Evolutionary conservation across 202 grass and related monocot genomes (phyloP), one percentile per base, ranked within the genome.

Genomic region (Zoysia matrella): DNA sequence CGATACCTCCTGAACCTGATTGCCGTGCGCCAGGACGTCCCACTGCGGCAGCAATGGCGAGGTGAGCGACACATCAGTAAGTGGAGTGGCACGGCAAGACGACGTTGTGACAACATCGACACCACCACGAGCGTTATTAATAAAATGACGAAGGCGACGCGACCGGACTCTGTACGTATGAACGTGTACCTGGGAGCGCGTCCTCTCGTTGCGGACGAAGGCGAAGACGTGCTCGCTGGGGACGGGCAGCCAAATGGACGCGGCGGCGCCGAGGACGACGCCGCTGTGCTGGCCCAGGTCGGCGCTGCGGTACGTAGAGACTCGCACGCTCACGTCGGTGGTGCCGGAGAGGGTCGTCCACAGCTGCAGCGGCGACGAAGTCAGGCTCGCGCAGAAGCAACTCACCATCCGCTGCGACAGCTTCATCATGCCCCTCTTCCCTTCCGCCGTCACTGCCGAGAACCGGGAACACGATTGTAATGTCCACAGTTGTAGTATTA

Each of bases 341-440:
- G 70, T 12, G 5, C 87, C 93, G 0, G 83, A 42, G 12, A 96
- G 75, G 48, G 72, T 47, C 72, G 89, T 94, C 96, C 96, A 99
- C 41, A 73, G 83, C 80, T 93, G 91, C 67, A 86, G 22, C 48
- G 88, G 84, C 40, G 93, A 92, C 16, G 89, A 85, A 58, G 80
- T 89, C 39, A 99, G 87, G 77, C 89, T 86, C 10, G 54, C 87
- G 67, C 93, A 96, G 79, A 99, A 99, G 74, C 82, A 83, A 80
- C 74, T 65, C 74, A 99, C 87, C 93, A 99, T 92, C 56, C 91
- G 85, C 78, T 96, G 96, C 11, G 93, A 88, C 64, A 99, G 90
- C 91, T 86, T 93, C 96, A 94, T 96, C 89, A 94, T 94, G 81
- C 96, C 89, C 18, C 87, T 72, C 86, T 87, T 89, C n/a, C 93